Evolutionary conservation across 78 protist genomes (phyloP).

Genomic region (Chrysochromulina parva): DNA sequence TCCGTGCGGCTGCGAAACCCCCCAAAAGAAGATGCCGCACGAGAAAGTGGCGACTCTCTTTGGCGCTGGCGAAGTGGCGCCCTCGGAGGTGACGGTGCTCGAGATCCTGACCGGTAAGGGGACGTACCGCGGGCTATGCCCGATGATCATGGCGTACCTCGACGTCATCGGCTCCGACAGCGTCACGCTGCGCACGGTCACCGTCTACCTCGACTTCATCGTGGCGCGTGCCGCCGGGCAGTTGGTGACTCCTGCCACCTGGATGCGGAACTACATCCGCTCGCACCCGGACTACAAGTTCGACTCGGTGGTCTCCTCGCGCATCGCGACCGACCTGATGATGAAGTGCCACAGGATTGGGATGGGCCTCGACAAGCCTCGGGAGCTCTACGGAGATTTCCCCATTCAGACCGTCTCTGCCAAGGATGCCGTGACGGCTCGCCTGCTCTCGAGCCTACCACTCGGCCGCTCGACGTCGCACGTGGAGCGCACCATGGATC

Average conservation of each 20-base stretch:
- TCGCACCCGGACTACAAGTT: conserved; percentile 74
- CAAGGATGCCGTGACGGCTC: background rate
- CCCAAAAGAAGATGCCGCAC: no score
- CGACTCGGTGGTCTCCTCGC: conserved; percentile 74
- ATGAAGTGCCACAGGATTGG: background rate
- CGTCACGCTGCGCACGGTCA: background rate
- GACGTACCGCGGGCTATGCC: background rate
- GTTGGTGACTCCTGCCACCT: conserved; percentile 71
- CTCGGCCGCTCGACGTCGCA: background rate
- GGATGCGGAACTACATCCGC: conserved; percentile 65
- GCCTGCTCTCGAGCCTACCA: background rate
- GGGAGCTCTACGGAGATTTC: background rate
- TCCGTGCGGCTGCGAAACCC: no score
- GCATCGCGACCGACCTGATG: conserved; percentile 74
- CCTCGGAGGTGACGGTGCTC: conserved; percentile 19
- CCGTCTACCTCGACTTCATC: conserved; percentile 41
- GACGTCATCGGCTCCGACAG: background rate
- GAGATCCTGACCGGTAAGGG: conserved; percentile 62
- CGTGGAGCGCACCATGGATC: background rate
- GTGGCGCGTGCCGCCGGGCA: conserved; percentile 49
- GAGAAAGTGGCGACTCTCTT: no score
- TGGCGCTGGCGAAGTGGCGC: no score
- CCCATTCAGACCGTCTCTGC: background rate
- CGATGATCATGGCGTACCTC: conserved; percentile 51
- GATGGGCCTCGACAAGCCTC: background rate